A percentile compares a stretch with the other conserved stretches of the same genome.
phyloP scores from a whole-genome alignment of 345 rosid genomes.

The Acer saccharum region DNA sequence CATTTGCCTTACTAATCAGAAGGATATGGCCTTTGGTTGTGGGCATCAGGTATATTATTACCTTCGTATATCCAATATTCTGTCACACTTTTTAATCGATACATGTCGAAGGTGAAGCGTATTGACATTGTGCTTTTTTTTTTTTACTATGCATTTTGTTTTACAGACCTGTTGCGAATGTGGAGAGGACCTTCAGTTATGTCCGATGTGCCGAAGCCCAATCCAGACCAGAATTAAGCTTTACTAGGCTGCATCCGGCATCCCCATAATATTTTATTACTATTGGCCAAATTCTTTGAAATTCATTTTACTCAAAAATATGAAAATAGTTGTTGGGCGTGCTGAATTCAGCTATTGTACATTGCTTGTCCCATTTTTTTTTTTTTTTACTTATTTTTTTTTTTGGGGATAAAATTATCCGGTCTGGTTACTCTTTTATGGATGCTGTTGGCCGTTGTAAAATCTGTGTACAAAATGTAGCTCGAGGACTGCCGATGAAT shows the following conservation, averaged over 20 bases:
- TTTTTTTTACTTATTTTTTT: background rate
- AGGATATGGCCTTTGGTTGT: slow-evolving; percentile 96
- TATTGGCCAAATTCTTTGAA: slow-evolving; percentile 21
- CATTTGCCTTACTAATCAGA: slow-evolving; percentile 69
- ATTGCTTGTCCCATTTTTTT: slow-evolving; percentile 8
- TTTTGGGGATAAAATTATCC: background rate
- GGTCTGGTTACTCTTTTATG: background rate
- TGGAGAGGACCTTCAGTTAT: slow-evolving; percentile 64
- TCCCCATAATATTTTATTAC: background rate
- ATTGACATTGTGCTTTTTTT: background rate
- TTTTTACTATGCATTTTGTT: background rate
- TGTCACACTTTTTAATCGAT: background rate
- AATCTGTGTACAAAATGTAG: background rate
- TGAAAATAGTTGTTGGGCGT: slow-evolving; percentile 2
- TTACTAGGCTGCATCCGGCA: slow-evolving; percentile 37
- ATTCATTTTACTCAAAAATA: slow-evolving; percentile 9
- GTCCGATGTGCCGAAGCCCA: slow-evolving; percentile 81
- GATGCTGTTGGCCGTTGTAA: background rate
- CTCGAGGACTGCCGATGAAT: background rate
- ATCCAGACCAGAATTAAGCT: slow-evolving; percentile 87
- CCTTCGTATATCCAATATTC: background rate
- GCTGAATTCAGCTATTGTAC: slow-evolving; percentile 25
- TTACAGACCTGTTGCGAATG: slow-evolving; percentile 89
- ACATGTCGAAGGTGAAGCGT: background rate
- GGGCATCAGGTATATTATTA: slow-evolving; percentile 86